Base-by-base conservation (phyloP, 179 eudicot species). In the Spergularia azorica region DNA sequence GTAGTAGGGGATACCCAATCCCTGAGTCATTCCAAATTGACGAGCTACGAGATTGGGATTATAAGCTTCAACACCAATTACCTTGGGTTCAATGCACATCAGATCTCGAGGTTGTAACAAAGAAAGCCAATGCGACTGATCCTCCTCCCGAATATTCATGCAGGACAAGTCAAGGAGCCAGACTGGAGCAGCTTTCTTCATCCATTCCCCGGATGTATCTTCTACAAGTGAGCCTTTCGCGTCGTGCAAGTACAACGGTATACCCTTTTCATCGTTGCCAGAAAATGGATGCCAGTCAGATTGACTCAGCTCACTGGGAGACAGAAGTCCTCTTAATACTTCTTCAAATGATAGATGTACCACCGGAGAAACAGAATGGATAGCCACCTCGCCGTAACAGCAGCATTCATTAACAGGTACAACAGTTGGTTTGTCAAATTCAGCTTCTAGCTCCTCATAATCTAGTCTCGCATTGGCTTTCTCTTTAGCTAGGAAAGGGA, bases 31-130 rank as follows among this genome's bases (percentile, higher is more conserved):
- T 64, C 80, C 80, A 21, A 78, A 78, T 72, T 78, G 80, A 63
- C 80, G 80, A 41, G 80, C 80, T 14, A 78, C 80, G 10, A 78
- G 80, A 32, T 78, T 78, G 36, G 80, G 80, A 59, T 78, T 78
- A 56, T 78, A 78, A 20, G 17, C 80, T 72, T 78, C 80, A n/a
- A 71, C 71, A 10, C 80, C 80, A 39, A 78, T 71, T 55, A 32
- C 76, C 71, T 78, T 74, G 10, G 80, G 80, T 64, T 78, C 80
- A 15, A 78, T 60, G 71, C 80, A 78, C 57, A 78, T 54, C 15
- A 78, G 63, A 21, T 78, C 80, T 72, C 80, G 76, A 78, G 71
- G 48, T 63, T 71, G 43, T 64, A 63, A 78, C 67, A 78, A 67
- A 12, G 80, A 71, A 5, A 73, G 21, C 80, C 80, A 78, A 71